These are phyloP conservation scores for Epicoccum sorghinum DNA, from an alignment of 2,329 filamentous ascomycete genomes.

Conservation along the genomic window DNA sequence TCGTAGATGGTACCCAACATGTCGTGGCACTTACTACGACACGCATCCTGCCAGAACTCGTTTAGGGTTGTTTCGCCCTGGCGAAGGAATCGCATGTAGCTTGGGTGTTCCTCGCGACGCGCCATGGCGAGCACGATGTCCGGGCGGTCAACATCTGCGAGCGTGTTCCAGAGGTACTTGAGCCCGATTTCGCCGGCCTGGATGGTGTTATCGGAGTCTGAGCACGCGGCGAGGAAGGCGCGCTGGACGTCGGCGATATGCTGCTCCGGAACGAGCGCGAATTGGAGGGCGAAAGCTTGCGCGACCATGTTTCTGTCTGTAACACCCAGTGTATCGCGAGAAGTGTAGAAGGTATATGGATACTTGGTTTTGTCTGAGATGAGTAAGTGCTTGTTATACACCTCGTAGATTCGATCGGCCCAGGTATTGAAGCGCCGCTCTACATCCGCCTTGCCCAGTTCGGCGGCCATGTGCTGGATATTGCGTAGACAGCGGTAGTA, in stretches of 20 bases:
- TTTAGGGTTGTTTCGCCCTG: conserved; percentile 53
- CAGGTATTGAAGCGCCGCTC: conserved; percentile 25
- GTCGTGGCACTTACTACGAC: conserved; percentile 55
- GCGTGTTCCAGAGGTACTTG: conserved; percentile 51
- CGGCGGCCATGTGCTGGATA: conserved; percentile 45
- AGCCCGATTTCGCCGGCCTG: conserved; percentile 53
- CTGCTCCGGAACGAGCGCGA: conserved; percentile 35
- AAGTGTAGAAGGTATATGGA: conserved; percentile 50
- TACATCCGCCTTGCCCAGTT: conserved; percentile 17
- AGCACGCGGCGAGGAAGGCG: conserved; percentile 37
- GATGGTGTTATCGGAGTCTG: conserved; percentile 39
- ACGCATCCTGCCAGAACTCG: conserved; percentile 55
- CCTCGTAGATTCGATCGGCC: conserved; percentile 28
- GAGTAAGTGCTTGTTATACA: conserved; percentile 30
- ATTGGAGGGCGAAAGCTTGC: conserved; percentile 49
- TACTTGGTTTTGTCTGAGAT: conserved; percentile 30
- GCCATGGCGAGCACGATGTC: conserved; percentile 52
- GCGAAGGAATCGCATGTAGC: conserved; percentile 56
- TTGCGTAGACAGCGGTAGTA: conserved; percentile 51
- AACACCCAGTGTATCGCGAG: conserved; percentile 39
- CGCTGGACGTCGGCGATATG: conserved; percentile 32
- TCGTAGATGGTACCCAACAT: conserved; percentile 58
- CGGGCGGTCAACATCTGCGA: conserved; percentile 47
- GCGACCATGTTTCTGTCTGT: conserved; percentile 49
- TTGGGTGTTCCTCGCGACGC: conserved; percentile 56